Base-by-base conservation (phyloP, 2,329 filamentous ascomycete species). In the Sporothrix brunneoviolacea region DNA sequence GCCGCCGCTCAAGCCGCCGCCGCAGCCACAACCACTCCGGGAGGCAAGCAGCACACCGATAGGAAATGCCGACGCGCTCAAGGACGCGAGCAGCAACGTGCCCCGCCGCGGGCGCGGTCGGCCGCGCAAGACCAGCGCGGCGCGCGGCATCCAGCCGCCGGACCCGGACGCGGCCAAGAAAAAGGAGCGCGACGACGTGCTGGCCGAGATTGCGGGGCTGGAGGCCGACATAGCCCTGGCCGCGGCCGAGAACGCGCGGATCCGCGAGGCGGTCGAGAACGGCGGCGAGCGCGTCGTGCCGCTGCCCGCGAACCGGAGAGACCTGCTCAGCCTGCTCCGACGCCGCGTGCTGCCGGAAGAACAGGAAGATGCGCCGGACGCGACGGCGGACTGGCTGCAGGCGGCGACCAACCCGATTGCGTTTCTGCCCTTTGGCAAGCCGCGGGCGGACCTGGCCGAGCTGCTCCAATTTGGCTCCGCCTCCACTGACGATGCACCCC, bases 141-240 rank as follows among this genome's bases (percentile, higher is more conserved):
- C 69, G 5, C 73, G 76, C 4, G 65, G 68, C 10, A 57, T 78
- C 0, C 58, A 65, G 9, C 62, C 68, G 4, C 58, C 60, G 6
- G 71, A 77, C 40, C 68, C 70, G 0, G 61, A 76, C 21, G 64
- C 62, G 1, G 67, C 71, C 19, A 83, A 80, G 61, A 75, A 72
- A 55, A 70, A 70, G 38, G 60, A 75, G 28, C 73, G 75, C 38
- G 75, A 80, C 50, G 68, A 70, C 6, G 67, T 88, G 1, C 64
- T 73, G 4, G 70, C 70, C 4, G 76, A 88, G 58, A 65, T 86
- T 3, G 68, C 71, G 33, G 67, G 69, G 38, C 64, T 88, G 1
- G 74, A 79, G 59, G 70, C 69, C 19, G 84, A 88, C 55, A 60
- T 87, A n/a, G 63, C 70, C 8, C 60, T 80, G 5, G 73, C 79